phyloP scores from a whole-genome alignment of 805 yeast genomes.

The Candida dendrica region DNA sequence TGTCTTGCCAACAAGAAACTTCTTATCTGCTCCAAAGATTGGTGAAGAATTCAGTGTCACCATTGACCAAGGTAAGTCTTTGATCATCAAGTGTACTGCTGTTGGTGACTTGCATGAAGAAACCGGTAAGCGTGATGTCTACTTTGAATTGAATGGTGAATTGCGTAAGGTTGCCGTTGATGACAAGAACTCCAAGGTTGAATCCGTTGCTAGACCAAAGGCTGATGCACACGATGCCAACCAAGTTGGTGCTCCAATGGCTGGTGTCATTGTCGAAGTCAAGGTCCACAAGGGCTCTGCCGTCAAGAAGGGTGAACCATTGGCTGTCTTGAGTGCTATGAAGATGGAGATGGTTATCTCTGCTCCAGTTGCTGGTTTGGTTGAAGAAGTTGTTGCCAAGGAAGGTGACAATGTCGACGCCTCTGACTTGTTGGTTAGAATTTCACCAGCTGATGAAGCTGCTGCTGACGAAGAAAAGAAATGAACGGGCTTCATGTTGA shows the following conservation, averaged over 20 bases:
- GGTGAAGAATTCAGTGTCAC: slow-evolving; percentile 86
- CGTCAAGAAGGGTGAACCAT: slow-evolving; percentile 93
- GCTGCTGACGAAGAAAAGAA: slow-evolving; percentile 2
- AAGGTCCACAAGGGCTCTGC: slow-evolving; percentile 82
- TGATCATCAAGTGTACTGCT: slow-evolving; percentile 87
- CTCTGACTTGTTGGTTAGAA: slow-evolving; percentile 71
- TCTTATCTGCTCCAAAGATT: slow-evolving; percentile 79
- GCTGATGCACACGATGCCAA: slow-evolving; percentile 82
- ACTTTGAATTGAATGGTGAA: slow-evolving; percentile 97
- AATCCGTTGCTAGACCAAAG: slow-evolving; percentile 80
- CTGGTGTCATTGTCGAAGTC: slow-evolving; percentile 95
- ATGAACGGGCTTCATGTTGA: neutral
- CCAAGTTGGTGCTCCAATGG: slow-evolving; percentile 98
- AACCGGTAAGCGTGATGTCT: slow-evolving; percentile 92
- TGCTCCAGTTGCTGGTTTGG: slow-evolving; percentile 83
- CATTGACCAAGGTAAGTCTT: slow-evolving; percentile 90
- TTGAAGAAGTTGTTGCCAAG: slow-evolving; percentile 68
- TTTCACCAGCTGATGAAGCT: slow-evolving; percentile 25
- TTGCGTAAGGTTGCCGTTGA: slow-evolving; percentile 90
- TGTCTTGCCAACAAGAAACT: slow-evolving; percentile 86
- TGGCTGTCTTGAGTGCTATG: slow-evolving; percentile 94
- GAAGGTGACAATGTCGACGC: slow-evolving; percentile 97
- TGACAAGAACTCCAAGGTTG: slow-evolving; percentile 82
- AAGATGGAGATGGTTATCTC: slow-evolving; percentile 99
- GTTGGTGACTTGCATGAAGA: slow-evolving; percentile 79